phyloP scores from a whole-genome alignment of 257 asterid genomes.

The Galeopsis tetrahit region DNA sequence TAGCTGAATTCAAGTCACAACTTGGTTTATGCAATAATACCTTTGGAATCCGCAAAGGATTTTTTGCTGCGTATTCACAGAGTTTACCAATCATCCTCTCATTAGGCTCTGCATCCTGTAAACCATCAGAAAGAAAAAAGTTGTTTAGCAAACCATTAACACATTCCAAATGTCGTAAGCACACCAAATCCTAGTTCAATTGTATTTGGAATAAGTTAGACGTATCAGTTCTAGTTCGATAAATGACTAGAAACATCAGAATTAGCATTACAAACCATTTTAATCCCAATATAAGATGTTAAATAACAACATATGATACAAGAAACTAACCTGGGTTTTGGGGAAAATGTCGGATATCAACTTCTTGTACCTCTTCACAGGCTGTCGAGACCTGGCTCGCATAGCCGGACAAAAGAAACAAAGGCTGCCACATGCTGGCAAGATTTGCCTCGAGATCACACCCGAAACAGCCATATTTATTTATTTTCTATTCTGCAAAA shows the following conservation, averaged over 20 bases:
- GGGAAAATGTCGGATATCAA: constrained; percentile 91
- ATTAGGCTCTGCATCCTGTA: constrained; percentile 92
- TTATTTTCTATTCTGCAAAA: constrained; percentile 18
- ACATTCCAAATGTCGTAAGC: background rate
- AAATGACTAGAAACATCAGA: background rate
- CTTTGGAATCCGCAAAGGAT: constrained; percentile 97
- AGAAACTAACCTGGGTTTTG: constrained; percentile 68
- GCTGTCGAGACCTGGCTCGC: constrained; percentile 96
- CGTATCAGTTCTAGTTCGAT: background rate
- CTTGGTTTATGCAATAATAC: constrained; percentile 39
- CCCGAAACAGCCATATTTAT: constrained; percentile 77
- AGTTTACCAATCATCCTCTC: constrained; percentile 90
- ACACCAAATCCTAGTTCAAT: background rate
- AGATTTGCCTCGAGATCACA: constrained; percentile 84
- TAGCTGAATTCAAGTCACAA: constrained; percentile 8
- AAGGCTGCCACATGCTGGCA: constrained; percentile 92
- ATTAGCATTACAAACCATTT: background rate
- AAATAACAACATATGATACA: constrained; percentile 7
- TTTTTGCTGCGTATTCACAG: constrained; percentile 90
- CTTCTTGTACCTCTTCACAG: constrained; percentile 98
- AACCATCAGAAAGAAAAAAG: constrained; percentile 23
- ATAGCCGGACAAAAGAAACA: constrained; percentile 93
- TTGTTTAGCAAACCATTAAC: background rate
- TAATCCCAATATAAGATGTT: background rate
- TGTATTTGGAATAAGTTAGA: background rate